A percentile compares a stretch with the other conserved stretches of the same genome.
phyloP scores from a whole-genome alignment of 768 basidiomycete species.

The Leucocoprinus birnbaumii region DNA sequence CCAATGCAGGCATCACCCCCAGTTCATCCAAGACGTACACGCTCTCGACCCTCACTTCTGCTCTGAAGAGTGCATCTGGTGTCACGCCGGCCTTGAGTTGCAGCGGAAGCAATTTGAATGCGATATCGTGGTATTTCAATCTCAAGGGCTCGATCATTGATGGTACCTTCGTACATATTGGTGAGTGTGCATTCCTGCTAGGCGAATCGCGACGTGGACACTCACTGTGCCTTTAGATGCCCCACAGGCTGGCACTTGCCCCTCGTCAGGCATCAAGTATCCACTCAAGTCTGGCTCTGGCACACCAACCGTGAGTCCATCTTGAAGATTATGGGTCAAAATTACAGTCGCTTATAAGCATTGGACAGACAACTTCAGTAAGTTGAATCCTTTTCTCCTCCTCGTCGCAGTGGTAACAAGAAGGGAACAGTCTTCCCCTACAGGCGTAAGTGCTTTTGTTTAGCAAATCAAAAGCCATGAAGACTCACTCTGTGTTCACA shows the following conservation, averaged over 20 bases:
- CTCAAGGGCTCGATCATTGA: slow-evolving; percentile 65
- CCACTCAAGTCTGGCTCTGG: slow-evolving; percentile 46
- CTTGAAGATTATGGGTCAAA: background rate
- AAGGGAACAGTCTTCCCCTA: slow-evolving; percentile 10
- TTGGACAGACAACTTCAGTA: slow-evolving; percentile 4
- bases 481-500: slow-evolving; percentile 4
- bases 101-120: slow-evolving; percentile 23
- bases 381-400: background rate
- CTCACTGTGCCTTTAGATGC: slow-evolving; percentile 35
- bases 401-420: background rate
- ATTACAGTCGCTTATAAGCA: background rate
- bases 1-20: slow-evolving; percentile 71
- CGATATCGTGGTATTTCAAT: slow-evolving; percentile 64
- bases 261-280: slow-evolving; percentile 58
- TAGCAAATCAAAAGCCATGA: background rate
- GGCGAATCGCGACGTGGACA: background rate
- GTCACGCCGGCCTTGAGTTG: slow-evolving; percentile 42
- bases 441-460: slow-evolving; percentile 16
- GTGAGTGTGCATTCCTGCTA: slow-evolving; percentile 29
- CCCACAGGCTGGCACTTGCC: slow-evolving; percentile 46
- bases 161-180: slow-evolving; percentile 57
- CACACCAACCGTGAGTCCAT: slow-evolving; percentile 28
- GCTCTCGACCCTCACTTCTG: slow-evolving; percentile 48
- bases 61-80: slow-evolving; percentile 52
- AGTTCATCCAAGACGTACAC: slow-evolving; percentile 55